phyloP scores from a whole-genome alignment of 2,329 filamentous ascomycete species.

The Colletotrichum spaethianum region DNA sequence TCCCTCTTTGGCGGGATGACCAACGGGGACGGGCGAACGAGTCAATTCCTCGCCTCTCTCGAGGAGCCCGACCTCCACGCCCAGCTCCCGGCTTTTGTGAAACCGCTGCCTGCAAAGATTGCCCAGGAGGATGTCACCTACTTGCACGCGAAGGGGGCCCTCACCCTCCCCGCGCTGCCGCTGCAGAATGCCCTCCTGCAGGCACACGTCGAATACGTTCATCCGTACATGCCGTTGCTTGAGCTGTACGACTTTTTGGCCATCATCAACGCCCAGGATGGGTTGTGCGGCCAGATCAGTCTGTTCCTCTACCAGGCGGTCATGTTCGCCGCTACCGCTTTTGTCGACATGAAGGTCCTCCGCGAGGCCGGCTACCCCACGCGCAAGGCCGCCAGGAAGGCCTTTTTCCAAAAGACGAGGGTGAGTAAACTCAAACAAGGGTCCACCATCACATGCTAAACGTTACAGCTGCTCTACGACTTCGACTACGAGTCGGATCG shows the following conservation, averaged over 20 bases:
- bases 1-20: constrained; percentile 50
- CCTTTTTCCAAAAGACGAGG: constrained; percentile 90
- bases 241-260: constrained; percentile 75
- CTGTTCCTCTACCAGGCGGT: constrained; percentile 92
- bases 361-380: constrained; percentile 82
- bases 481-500: constrained; percentile 96
- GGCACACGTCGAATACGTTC: constrained; percentile 89
- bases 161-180: constrained; percentile 78
- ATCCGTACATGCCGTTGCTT: constrained; percentile 93
- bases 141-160: constrained; percentile 85
- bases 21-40: constrained; percentile 53
- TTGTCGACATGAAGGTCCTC: constrained; percentile 85
- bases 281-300: constrained; percentile 80
- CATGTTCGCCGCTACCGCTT: constrained; percentile 93
- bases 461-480: constrained; percentile 83
- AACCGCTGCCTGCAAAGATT: constrained; percentile 83
- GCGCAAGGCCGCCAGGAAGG: constrained; percentile 86
- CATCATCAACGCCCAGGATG: constrained; percentile 76
- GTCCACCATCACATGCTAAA: constrained; percentile 46
- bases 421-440: constrained; percentile 63
- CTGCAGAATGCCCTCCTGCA: constrained; percentile 87
- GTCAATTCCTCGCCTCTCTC: constrained; percentile 62
- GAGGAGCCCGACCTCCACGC: constrained; percentile 61
- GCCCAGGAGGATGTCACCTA: constrained; percentile 87
- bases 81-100: constrained; percentile 78